Evolutionary conservation across 192 early-diverging fungal species (phyloP), one percentile per base, ranked within the genome.

Genomic region (Thamnidium elegans): DNA sequence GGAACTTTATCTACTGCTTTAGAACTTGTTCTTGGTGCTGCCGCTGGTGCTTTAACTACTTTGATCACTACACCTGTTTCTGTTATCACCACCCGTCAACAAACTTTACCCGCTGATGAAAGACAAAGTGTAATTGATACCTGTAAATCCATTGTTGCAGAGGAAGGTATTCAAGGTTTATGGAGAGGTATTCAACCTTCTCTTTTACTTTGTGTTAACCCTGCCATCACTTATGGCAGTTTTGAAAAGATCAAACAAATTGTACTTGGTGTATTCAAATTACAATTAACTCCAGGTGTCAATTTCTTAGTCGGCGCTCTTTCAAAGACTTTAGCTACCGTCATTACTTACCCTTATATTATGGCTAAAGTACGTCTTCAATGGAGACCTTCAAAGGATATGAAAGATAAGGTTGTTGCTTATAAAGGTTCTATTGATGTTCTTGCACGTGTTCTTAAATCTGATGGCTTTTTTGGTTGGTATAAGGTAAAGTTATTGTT

Each of bases 331-430:
- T 73, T 99, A 71, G 97, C 90, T 7, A 94, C 92, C 20, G 74
- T 90, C 13, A 69, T 90, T 55, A 91, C 87, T 15, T 93, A 99
- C 66, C 95, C 97, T 21, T 99, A 97, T 69, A 99, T 99, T 73
- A 97, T 99, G 97, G 97, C 97, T 48, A 99, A 99, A 68, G 93
- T 98, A 20, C 79, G 94, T 53, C 84, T 99, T 65, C 97, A 99
- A 72, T 94, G 90, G 89, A 90, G 87, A 67, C 90, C 89, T 23
- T 81, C 88, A 50, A 89, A 90, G 70, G 81, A 81, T 54, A 79
- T 80, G 68, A 66, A 71, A 59, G 79, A 39, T 46, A 79, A 73
- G 65, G 69, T 65, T 47, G 76, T 65, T 55, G 74, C 84, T 21
- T 97, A 99, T 75, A 91, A 72, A 39, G 86, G 91, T 69, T 81